Base-by-base conservation (phyloP, 495 filamentous ascomycete genomes). In the Penicillium cosmopolitanum region DNA sequence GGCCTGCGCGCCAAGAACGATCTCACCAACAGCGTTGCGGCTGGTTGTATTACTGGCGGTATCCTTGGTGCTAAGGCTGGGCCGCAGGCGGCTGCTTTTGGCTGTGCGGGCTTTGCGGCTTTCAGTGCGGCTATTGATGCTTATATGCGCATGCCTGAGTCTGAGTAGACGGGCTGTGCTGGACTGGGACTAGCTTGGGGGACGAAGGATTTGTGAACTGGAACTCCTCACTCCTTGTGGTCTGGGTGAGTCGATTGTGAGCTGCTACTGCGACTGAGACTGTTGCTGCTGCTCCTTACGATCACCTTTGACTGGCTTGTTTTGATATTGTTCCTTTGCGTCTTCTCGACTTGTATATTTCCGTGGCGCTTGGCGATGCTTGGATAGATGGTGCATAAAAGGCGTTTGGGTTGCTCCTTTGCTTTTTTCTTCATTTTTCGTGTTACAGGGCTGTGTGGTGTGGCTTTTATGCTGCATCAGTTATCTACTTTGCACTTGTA, bases 71-170 rank as follows among this genome's bases (percentile, higher is more conserved):
- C 86, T 12, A 89, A 88, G 69, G 94, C 90, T 3, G 95, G 95
- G 4, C 95, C 95, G 4, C 91, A 96, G 73, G 96, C 95, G 21
- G 92, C 90, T 19, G 91, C 88, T 7, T 75, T 93, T 18, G 95
- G 95, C 7, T 98, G 96, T 74, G 92, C 85, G 5, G 95, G 95
- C 7, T 98, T 98, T 72, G 95, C 95, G 50, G 96, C 93, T 28
- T 98, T 98, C 70, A 93, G 89, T 77, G 87, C 89, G 50, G 95
- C 95, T 11, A 97, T 98, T 74, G 95, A 98, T 82, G 86, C 83
- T 42, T 98, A 91, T 75, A 88, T 97, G 87, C 74, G 91, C 62
- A 86, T 84, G 82, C 80, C 81, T 15, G 65, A 60, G 56, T 51
- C 58, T 11, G 68, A 75, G 21, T 73, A 64, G 53, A 44, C 28